Evolutionary conservation across 2,329 filamentous ascomycete genomes (phyloP), one percentile per base, ranked within the genome.

Genomic region (Teratosphaeria nubilosa): DNA sequence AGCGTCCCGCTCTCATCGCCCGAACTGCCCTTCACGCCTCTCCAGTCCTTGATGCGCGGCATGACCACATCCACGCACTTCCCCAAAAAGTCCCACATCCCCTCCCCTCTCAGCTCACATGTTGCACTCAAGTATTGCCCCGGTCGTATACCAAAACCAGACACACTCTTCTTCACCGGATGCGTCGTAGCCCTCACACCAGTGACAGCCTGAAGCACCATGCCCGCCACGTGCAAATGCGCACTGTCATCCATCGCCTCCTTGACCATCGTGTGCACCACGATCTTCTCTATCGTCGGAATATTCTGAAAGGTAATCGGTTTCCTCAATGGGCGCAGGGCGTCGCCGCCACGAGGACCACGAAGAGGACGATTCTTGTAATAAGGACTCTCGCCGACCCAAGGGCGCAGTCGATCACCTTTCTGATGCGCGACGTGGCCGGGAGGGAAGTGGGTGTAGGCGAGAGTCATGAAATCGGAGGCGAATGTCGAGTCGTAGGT

Each of bases 1-100:
- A 99, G 81, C 73, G 97, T 96, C 41, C 94, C 94, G 61, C 87
- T 86, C 69, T 85, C 86, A 73, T 99, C 94, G 69, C 94, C 94
- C 45, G 89, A 89, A 51, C 78, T 82, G 54, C 84, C 85, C 65
- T 82, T 82, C n/a, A 88, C 78, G 60, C 94, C 94, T 58, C 83
- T 84, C 88, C 90, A 99, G 66, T 99, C 94, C 80, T 97, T 99
- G 75, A 99, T 95, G 70, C 86, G 88, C 45, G 94, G 94, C 71
- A 97, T 81, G 5, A 99, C 91, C 9, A 97, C 79, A 71, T 95
- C 90, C 57, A 97, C 80, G 65, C 91, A 79, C 77, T 96, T 96
- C 69, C 92, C 88, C 51, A 99, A 71, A 73, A 99, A 96, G 72
- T 96, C 87, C 62, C 90, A 88, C 68, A 95, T 94, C 59, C 86